These are phyloP conservation scores for Botrytis hyacinthi DNA, from an alignment of 2,329 filamentous ascomycete species.

Conservation along the genomic window DNA sequence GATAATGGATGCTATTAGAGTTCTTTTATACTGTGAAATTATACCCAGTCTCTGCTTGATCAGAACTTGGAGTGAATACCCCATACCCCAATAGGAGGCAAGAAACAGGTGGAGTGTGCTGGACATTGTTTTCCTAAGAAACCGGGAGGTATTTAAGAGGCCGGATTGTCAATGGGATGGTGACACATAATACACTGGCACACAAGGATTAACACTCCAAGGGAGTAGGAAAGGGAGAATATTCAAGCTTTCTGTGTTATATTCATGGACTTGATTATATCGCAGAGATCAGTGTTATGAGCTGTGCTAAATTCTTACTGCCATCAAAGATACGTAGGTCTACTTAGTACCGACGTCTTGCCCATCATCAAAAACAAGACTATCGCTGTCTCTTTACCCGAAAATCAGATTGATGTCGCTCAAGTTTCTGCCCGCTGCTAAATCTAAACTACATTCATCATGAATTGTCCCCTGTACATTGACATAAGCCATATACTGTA, in stretches of 20 bases:
- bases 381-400: neutral
- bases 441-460: neutral
- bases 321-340: fast-evolving
- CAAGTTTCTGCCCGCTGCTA: fast-evolving
- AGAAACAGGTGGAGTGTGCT: neutral
- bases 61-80: neutral
- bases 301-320: neutral
- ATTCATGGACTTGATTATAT: neutral
- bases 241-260: neutral
- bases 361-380: neutral
- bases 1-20: neutral
- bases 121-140: neutral
- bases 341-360: fast-evolving
- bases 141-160: fast-evolving
- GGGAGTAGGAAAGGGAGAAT: neutral
- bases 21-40: neutral
- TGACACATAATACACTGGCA: neutral
- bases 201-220: neutral
- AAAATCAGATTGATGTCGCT: fast-evolving
- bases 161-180: fast-evolving
- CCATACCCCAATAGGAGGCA: fast-evolving
- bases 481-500: neutral
- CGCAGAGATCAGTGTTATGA: fast-evolving
- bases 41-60: neutral
- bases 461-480: neutral